phyloP scores from a whole-genome alignment of 148 eudicot genomes.

The Camellia granthamiana region DNA sequence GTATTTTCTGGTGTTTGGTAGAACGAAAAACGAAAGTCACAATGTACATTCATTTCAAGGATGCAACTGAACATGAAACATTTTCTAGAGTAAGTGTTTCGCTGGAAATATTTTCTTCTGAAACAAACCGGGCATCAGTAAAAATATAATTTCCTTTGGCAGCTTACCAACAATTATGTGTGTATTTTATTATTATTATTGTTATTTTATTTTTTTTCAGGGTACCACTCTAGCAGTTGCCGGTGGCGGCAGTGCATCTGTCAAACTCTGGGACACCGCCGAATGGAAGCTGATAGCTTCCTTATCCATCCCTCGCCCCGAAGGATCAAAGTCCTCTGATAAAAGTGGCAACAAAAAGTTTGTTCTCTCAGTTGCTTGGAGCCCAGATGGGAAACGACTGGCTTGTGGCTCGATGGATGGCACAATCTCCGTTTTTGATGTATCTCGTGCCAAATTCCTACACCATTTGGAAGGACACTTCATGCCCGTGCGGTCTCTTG shows the following conservation, averaged over 20 bases:
- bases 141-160: neutral
- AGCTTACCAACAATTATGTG: neutral
- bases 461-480: constrained; percentile 89
- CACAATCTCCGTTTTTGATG: constrained; percentile 87
- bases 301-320: constrained; percentile 74
- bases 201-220: constrained; percentile 28
- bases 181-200: too few species aligned
- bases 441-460: constrained; percentile 63
- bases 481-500: constrained; percentile 88
- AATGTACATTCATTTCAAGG: too few species aligned
- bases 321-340: constrained; percentile 64
- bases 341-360: constrained; percentile 75
- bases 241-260: constrained; percentile 91
- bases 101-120: too few species aligned
- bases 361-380: constrained; percentile 92
- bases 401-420: constrained; percentile 99
- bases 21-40: too few species aligned
- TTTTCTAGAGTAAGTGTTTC: too few species aligned
- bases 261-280: constrained; percentile 90
- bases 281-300: constrained; percentile 75
- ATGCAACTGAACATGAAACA: too few species aligned
- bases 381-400: constrained; percentile 67
- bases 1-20: too few species aligned
- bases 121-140: too few species aligned
- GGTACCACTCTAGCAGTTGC: constrained; percentile 92